Percentiles rank a stretch among this genome's conserved stretches.
Conservation (phyloP, 768 basidiomycete species). For the Pleurotus salmoneostramineus region DNA sequence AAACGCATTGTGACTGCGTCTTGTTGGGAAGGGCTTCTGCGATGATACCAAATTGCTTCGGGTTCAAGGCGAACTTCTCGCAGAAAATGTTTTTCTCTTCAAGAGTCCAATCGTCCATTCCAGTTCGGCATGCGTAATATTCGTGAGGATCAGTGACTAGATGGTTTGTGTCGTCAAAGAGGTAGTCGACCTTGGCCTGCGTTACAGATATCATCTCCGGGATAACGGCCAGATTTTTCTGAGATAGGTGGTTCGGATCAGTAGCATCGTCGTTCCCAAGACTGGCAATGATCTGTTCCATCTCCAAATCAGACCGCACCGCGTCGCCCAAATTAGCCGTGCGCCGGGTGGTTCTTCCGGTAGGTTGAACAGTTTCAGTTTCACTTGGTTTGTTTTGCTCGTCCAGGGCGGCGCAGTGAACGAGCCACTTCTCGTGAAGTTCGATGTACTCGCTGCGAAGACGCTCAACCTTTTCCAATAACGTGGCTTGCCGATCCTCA, state of each 20-base stretch:
- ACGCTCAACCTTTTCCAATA: slow-evolving; percentile 49
- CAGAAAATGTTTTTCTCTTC: slow-evolving; percentile 77
- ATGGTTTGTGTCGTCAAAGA: slow-evolving; percentile 85
- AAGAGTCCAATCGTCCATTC: slow-evolving; percentile 85
- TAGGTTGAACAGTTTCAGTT: slow-evolving; percentile 30
- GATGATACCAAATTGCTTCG: slow-evolving; percentile 96
- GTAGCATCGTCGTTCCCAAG: slow-evolving; percentile 88
- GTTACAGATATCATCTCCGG: slow-evolving; percentile 87
- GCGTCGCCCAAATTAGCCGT: slow-evolving; percentile 76
- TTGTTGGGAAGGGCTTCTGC: slow-evolving; percentile 79
- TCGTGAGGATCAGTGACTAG: slow-evolving; percentile 70
- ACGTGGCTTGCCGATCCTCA: slow-evolving; percentile 41
- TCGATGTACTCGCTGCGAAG: slow-evolving; percentile 64
- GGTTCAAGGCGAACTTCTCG: slow-evolving; percentile 77
- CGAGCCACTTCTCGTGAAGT: slow-evolving; percentile 70
- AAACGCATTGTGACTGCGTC: slow-evolving; percentile 83
- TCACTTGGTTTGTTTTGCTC: slow-evolving; percentile 43
- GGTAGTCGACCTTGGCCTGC: slow-evolving; percentile 52
- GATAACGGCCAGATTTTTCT: slow-evolving; percentile 79
- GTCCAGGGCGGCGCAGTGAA: slow-evolving; percentile 68
- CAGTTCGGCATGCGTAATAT: slow-evolving; percentile 70
- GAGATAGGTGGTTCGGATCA: slow-evolving; percentile 87
- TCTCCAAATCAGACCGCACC: slow-evolving; percentile 92
- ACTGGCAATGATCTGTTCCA: slow-evolving; percentile 96
- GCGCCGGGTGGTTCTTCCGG: slow-evolving; percentile 67